A percentile compares a stretch with the other conserved stretches of the same genome.
phyloP scores from a whole-genome alignment of 495 filamentous ascomycete species.

The Talaromyces wortmannii region DNA sequence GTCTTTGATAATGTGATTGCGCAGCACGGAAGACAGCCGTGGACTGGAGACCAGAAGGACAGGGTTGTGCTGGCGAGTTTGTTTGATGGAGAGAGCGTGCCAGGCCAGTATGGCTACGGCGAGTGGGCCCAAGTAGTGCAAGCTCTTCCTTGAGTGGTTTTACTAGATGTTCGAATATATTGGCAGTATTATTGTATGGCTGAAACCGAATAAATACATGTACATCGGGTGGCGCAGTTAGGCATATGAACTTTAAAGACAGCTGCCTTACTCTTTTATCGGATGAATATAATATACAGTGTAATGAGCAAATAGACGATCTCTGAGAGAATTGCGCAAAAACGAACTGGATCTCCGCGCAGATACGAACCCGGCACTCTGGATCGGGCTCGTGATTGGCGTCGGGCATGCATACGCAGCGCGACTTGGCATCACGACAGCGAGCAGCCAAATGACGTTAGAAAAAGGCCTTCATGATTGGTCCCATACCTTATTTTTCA shows the following conservation, averaged over 20 bases:
- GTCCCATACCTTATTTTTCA: neutral
- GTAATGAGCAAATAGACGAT: too few relatives aligned
- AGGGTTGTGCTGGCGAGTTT: slow-evolving; percentile 38
- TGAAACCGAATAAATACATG: too few relatives aligned
- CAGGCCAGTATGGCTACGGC: slow-evolving; percentile 32
- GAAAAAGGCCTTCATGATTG: neutral
- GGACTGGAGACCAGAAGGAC: slow-evolving; percentile 36
- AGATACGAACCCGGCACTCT: too few relatives aligned
- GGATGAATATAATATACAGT: too few relatives aligned
- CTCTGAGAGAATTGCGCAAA: too few relatives aligned
- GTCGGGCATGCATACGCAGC: neutral
- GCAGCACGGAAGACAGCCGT: slow-evolving; percentile 41
- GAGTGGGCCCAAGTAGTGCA: slow-evolving; percentile 41
- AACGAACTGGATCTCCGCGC: too few relatives aligned
- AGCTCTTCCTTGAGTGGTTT: slow-evolving; percentile 7
- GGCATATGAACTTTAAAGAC: too few relatives aligned
- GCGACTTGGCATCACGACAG: neutral
- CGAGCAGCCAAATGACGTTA: neutral
- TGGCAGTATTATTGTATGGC: too few relatives aligned
- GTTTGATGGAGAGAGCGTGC: slow-evolving; percentile 33
- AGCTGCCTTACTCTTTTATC: too few relatives aligned
- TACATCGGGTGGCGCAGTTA: too few relatives aligned
- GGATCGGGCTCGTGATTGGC: neutral
- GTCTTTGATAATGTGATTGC: slow-evolving; percentile 41
- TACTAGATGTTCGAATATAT: too few relatives aligned